Evolutionary conservation across 768 basidiomycete genomes (phyloP).

Genomic region (Serendipita sp.): DNA sequence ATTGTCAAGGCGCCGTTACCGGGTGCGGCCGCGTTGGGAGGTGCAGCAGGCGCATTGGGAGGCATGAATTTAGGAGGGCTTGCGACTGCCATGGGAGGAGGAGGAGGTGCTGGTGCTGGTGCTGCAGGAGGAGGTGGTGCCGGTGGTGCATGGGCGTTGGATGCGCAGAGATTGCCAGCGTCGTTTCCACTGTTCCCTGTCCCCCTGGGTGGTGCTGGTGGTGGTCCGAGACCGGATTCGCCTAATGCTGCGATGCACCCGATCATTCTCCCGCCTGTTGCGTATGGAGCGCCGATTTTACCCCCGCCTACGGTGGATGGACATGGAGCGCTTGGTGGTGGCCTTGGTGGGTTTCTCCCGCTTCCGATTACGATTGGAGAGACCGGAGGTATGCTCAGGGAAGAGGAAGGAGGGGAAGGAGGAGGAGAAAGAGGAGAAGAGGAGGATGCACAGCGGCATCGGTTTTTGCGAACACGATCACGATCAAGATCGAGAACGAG

Average conservation of each 20-base stretch:
- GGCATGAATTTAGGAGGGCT: too few relatives aligned
- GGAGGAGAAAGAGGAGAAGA: too few relatives aligned
- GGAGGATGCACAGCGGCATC: not conserved
- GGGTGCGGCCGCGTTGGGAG: not conserved
- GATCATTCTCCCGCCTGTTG: slow-evolving; percentile 3
- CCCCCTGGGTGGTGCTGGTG: not conserved
- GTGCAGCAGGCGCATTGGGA: too few relatives aligned
- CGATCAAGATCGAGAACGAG: not conserved
- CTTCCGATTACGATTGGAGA: too few relatives aligned
- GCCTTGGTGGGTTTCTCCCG: too few relatives aligned
- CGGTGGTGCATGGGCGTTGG: slow-evolving; percentile 6
- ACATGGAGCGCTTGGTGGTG: too few relatives aligned
- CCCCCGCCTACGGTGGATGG: not conserved
- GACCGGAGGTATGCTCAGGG: too few relatives aligned
- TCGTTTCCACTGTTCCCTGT: slow-evolving; percentile 1
- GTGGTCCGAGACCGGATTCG: not conserved
- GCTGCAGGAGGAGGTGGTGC: slow-evolving; percentile 2
- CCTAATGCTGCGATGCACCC: not conserved
- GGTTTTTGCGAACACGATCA: not conserved
- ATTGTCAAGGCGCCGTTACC: not conserved
- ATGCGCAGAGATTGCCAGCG: not conserved
- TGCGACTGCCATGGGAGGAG: too few relatives aligned
- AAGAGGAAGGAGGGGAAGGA: too few relatives aligned
- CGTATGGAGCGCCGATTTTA: slow-evolving; percentile 1
- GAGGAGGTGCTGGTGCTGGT: not conserved